phyloP scores from a whole-genome alignment of 371 early-diverging fungal species.

The Rhizopus microsporus region DNA sequence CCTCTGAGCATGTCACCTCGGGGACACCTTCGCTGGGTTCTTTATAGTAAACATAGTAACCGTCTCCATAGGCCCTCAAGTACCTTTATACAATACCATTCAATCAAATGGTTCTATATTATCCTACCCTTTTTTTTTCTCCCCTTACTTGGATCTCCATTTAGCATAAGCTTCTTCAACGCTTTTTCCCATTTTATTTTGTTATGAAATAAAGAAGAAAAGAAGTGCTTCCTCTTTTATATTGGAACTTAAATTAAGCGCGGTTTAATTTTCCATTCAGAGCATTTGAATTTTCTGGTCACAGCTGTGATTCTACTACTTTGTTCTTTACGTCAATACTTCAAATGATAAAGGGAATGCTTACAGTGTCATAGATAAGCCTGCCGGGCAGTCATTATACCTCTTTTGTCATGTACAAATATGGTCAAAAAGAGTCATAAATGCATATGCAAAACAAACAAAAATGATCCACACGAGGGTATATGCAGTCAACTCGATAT shows the following conservation, averaged over 20 bases:
- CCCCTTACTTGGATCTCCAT: conserved; percentile 12
- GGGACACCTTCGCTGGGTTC: conserved; percentile 38
- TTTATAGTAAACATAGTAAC: conserved; percentile 51
- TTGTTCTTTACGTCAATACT: background rate
- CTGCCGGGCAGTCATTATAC: no score
- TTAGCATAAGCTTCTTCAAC: conserved; percentile 5
- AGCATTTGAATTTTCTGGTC: no score
- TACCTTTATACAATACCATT: conserved; percentile 28
- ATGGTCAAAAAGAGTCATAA: no score
- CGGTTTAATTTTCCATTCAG: background rate
- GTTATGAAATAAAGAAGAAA: background rate
- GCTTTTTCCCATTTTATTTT: conserved; percentile 6
- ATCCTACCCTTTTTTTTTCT: background rate
- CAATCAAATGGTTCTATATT: background rate
- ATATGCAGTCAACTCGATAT: no score
- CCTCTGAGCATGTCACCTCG: conserved; percentile 55
- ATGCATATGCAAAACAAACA: no score
- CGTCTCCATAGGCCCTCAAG: conserved; percentile 44
- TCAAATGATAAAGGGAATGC: background rate
- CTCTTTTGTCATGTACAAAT: no score
- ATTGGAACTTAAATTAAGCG: conserved; percentile 21
- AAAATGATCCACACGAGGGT: no score
- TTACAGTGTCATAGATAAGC: no score
- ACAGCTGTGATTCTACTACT: no score
- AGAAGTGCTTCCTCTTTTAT: conserved; percentile 25